Base-by-base conservation (phyloP, 352 stramenopile species). In the Phytophthora ohioensis region DNA sequence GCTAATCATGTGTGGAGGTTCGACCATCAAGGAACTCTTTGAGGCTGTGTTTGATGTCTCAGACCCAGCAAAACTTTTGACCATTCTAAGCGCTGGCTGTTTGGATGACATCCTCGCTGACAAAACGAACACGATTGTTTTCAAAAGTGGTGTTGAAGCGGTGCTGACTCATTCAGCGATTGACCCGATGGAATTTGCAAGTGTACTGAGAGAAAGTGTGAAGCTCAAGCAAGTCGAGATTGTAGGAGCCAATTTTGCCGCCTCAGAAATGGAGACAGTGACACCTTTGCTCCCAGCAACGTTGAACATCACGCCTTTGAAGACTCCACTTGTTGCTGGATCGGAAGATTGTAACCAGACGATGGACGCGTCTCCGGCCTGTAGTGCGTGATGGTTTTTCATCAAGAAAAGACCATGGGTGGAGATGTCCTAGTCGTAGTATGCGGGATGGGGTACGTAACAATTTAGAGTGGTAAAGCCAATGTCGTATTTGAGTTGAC, bases 131-230 rank as follows among this genome's bases (percentile, higher is more conserved):
- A 46, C 6, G 42, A 4, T 63, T 30, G 6, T 54, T 30, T 63
- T 54, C 42, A 54, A 63, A 46, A 32, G 30, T 30, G 31, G 56
- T 27, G 30, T 63, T 9, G 56, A 63, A 21, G 42, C 31, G 3
- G 8, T 63, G 5, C 32, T 63, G 15, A 15, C 15, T 21, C 30
- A 46, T 27, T 51, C 56, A 27, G 9, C 31, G 2, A 30, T 54
- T 34, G 32, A 63, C 38, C 56, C 56, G 17, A 27, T 32, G 9
- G 56, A 63, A 32, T 63, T 63, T 45, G 41, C 56, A 17, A 15
- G 34, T 17, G 41, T 63, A 13, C 34, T 63, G 31, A 30, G 43
- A 54, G 42, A 54, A 46, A 42, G 13, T 21, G 43, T 36, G 3
- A 62, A 53, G 45, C 45, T 52, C 35, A 21, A 47, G 8, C 38